A percentile compares a stretch with the other conserved stretches of the same genome.
Evolutionary conservation across 805 yeast genomes (phyloP).

Genomic region (Debaryomyces prosopidis): DNA sequence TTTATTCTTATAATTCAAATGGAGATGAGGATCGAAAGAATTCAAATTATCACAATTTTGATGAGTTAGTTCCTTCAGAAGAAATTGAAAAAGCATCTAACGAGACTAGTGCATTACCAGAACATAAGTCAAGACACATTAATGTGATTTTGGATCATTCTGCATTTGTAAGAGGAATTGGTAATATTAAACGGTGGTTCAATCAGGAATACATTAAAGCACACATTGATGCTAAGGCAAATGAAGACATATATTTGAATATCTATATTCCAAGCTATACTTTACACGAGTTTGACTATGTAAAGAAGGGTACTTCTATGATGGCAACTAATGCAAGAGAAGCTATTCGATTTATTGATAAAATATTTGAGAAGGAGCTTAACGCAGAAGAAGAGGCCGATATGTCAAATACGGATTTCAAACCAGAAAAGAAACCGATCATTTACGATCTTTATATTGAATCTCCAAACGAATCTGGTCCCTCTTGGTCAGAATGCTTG

Average conservation of each 20-base stretch:
- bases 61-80: constrained; percentile 11
- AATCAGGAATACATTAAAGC: constrained; percentile 33
- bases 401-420: constrained; percentile 1
- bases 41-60: constrained; percentile 8
- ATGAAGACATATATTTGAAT: constrained; percentile 26
- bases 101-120: neutral
- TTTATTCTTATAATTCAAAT: constrained; percentile 1
- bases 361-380: constrained; percentile 25
- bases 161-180: constrained; percentile 67
- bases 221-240: constrained; percentile 16
- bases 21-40: neutral
- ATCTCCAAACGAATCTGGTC: constrained; percentile 45
- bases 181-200: constrained; percentile 66
- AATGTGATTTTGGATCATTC: constrained; percentile 65
- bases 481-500: constrained; percentile 50
- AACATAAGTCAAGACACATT: constrained; percentile 13
- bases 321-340: constrained; percentile 66
- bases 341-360: constrained; percentile 61
- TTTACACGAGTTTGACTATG: constrained; percentile 58
- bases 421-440: constrained; percentile 7
- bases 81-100: neutral
- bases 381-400: constrained; percentile 11
- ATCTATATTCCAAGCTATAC: constrained; percentile 58
- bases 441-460: constrained; percentile 29
- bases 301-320: constrained; percentile 54